Evolutionary conservation across 495 filamentous ascomycete species (phyloP), one percentile per base, ranked within the genome.

Genomic region (Penicillium macrosclerotiorum): DNA sequence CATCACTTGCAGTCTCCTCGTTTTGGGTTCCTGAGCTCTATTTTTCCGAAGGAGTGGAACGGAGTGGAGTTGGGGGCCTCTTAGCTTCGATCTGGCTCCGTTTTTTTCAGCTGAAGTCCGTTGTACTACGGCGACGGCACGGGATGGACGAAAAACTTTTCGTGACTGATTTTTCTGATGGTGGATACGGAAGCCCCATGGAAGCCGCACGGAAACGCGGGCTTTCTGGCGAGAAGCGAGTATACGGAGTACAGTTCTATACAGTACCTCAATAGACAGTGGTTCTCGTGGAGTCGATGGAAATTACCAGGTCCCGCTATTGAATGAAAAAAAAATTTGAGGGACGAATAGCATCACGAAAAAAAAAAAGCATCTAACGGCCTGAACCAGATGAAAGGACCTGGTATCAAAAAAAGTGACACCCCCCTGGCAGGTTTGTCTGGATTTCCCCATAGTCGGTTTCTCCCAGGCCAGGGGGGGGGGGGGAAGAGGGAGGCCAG

Each of bases 31-130:
- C 39, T 48, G 57, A 62, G 57, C 52, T 61, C 62, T 55, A 47
- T 47, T 62, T 65, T 65, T 60, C 62, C 63, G 65, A 65, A 45
- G 39, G 17, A 51, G 59, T 64, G 62, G 59, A 60, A 59, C 52
- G 16, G 27, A 45, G 54, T 54, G 57, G 50, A 55, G 57, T 39
- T 16, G 37, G 45, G 24, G 9, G 17, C 47, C 53, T 54, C 54
- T 64, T 60, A 58, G 65, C 57, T 59, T 59, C 63, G 63, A 67
- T 69, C 63, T 62, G 45, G 37, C 49, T 59, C 50, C 38, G 30
- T 46, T 49, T 52, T 53, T 52, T 61, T 52, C 53, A 55, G 51
- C 52, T 58, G 37, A 16, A 32, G 18, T 37, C 22, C 37, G 38
- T 33, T 32, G 20, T 34, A 45, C 46, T 36, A 39, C 47, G 42